Percentiles rank a stretch among this genome's conserved stretches.
These are phyloP conservation scores for Alternaria postmessia DNA, from an alignment of 2,329 filamentous ascomycete species.

Conservation along the genomic window DNA sequence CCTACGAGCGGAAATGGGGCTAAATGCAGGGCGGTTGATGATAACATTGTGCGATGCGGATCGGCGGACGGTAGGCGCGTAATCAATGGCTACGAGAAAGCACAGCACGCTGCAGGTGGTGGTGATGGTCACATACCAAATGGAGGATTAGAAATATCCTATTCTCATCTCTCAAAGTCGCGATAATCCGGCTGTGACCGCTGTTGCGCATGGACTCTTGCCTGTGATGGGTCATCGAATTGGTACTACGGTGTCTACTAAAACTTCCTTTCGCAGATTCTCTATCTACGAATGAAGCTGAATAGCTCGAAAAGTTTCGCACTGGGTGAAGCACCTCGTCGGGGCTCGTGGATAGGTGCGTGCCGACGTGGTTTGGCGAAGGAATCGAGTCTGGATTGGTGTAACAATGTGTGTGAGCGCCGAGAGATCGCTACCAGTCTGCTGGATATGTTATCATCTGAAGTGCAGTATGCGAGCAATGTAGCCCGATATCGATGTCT, in stretches of 20 bases:
- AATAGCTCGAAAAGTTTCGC: background rate
- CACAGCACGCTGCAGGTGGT: constrained; percentile 3
- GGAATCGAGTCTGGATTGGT: constrained; percentile 1
- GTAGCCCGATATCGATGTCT: constrained; percentile 6
- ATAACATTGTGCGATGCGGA: constrained; percentile 8
- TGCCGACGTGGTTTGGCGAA: constrained; percentile 1
- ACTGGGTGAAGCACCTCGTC: background rate
- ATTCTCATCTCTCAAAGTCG: background rate
- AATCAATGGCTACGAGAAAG: constrained; percentile 17
- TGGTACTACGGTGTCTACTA: background rate
- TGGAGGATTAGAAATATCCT: background rate
- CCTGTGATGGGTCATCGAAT: background rate
- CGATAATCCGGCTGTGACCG: background rate
- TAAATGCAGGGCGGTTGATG: constrained; percentile 17
- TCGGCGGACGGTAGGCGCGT: constrained; percentile 18
- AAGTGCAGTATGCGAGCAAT: constrained; percentile 12
- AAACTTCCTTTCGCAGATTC: background rate
- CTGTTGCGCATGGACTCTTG: background rate
- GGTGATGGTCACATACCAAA: constrained; percentile 2
- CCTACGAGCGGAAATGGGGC: constrained; percentile 6
- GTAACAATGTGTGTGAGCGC: constrained; percentile 6
- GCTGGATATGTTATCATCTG: constrained; percentile 7
- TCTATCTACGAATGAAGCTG: background rate
- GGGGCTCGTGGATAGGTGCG: background rate
- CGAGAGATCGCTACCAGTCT: constrained; percentile 11